Base-by-base conservation (phyloP, 2,329 filamentous ascomycete species). In the Alternaria ventricosa region DNA sequence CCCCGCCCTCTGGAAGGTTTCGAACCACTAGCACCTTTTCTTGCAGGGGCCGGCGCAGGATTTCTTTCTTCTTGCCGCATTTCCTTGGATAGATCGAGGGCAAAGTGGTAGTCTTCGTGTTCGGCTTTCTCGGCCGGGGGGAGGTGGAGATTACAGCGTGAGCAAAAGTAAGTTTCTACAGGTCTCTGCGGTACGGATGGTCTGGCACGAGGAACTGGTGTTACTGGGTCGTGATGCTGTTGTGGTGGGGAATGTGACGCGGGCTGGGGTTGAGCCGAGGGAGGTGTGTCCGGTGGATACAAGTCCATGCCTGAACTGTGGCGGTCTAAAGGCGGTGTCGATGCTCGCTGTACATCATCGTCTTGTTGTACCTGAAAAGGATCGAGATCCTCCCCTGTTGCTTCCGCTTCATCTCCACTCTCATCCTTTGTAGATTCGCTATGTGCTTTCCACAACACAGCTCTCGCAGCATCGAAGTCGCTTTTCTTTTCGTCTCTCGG, bases 21-120 rank as follows among this genome's bases (percentile, higher is more conserved):
- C 55, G 68, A 63, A 3, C 55, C 51, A 27, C 55, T 51, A 1
- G 61, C 59, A 5, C 64, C 58, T 25, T 68, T 69, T n/a, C 51
- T 54, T 4, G 58, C 25, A 23, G 63, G 30, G 2, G 60, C 28
- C 3, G 64, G 36, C 6, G 65, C 41, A 5, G 63, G 45, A 13
- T 63, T 73, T 11, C 73, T 71, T 8, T 78, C 75, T 53, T 78
- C 72, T 8, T 75, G 70, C 6, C 75, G 71, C 65, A 82, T 76
- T 69, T 90, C 85, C 61, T 89, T 86, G 68, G 94, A 90, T 28
- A 99, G 85, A 71, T 95, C 92, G 81, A 92, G 93, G 49, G 96
- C 96, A 81, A 97, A 91, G 81, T 99, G 96, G 90, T 94, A 98
- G 79, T 99, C 96, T 57, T 90, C 85, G 78, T 99, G 96, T 80